These are phyloP conservation scores for Gentiana straminea DNA, from an alignment of 257 asterid species.

Conservation along the genomic window DNA sequence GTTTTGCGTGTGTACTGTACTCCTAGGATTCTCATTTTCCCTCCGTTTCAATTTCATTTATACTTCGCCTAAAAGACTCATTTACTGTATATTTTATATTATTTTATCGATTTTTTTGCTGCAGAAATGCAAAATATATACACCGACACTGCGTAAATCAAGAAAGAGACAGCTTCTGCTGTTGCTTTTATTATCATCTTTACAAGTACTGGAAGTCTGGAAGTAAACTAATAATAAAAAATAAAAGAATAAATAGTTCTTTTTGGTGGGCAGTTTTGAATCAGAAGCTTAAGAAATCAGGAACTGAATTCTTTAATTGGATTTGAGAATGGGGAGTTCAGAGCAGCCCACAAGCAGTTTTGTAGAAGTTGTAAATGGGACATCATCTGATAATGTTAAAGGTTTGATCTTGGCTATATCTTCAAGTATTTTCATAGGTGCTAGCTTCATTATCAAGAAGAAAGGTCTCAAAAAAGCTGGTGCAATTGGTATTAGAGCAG, in stretches of 20 bases:
- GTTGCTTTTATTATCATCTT: too few relatives aligned
- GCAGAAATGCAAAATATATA: too few relatives aligned
- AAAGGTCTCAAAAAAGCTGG: constrained; percentile 83
- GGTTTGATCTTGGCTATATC: constrained; percentile 68
- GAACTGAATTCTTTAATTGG: neutral
- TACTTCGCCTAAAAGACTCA: too few relatives aligned
- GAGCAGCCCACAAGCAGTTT: constrained; percentile 2
- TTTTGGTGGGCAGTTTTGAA: neutral
- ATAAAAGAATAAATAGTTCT: neutral
- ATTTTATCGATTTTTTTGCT: too few relatives aligned
- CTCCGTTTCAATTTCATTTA: too few relatives aligned
- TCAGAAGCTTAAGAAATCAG: neutral
- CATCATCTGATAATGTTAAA: constrained; percentile 69
- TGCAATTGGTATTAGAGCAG: constrained; percentile 76
- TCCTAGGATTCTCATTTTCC: too few relatives aligned
- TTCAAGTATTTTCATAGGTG: constrained; percentile 73
- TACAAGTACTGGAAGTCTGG: too few relatives aligned
- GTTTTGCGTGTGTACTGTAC: too few relatives aligned
- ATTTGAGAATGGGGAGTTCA: constrained; percentile 12
- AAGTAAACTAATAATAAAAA: too few relatives aligned
- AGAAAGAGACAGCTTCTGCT: too few relatives aligned
- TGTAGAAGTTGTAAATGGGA: constrained; percentile 28
- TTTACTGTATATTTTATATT: too few relatives aligned
- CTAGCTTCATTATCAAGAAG: constrained; percentile 81
- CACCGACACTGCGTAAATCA: too few relatives aligned